Evolutionary conservation across 257 asterid genomes (phyloP), one percentile per base, ranked within the genome.

Genomic region (Plantago ovata): DNA sequence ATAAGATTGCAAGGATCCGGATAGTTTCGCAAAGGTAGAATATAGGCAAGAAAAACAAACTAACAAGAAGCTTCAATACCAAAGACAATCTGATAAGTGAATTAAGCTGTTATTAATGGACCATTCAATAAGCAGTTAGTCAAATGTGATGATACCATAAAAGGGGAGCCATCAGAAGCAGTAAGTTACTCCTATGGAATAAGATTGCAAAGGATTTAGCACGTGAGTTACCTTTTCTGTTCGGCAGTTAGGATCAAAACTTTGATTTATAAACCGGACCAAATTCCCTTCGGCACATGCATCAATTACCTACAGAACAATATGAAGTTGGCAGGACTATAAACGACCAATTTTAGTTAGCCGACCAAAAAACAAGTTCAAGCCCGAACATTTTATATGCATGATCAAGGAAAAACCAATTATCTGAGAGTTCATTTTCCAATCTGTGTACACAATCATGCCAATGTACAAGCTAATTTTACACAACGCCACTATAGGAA

Each of bases 231-330:
- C 97, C 95, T 90, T 90, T 72, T 90, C 97, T 7, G 97, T 90
- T 47, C 95, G 90, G 77, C 97, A 90, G 70, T 84, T 86, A 64
- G 97, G 96, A 56, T 86, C 83, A 62, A 96, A 90, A 51, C 97
- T 86, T 57, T 90, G 96, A 69, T 90, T 90, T 61, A 90, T 84
- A 68, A 82, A 90, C 58, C 96, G 88, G 39, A 95, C 97, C 80
- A 86, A 69, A 76, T 90, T 90, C 72, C 97, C 97, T 81, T 84
- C 84, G 41, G 86, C 82, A 73, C 87, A 86, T 18, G 97, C 97
- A 81, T 90, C 97, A 14, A 90, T 90, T 39, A 90, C 90, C 97
- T 90, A 78, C 57, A 78, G 70, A 38, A 58, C 22, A 65, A 53
- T 16, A 65, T 50, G 44, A 58, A 65, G 45, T 28, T 51, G 65